These are phyloP conservation scores for Boletus sp. DNA, from an alignment of 768 basidiomycete genomes.

Conservation along the genomic window DNA sequence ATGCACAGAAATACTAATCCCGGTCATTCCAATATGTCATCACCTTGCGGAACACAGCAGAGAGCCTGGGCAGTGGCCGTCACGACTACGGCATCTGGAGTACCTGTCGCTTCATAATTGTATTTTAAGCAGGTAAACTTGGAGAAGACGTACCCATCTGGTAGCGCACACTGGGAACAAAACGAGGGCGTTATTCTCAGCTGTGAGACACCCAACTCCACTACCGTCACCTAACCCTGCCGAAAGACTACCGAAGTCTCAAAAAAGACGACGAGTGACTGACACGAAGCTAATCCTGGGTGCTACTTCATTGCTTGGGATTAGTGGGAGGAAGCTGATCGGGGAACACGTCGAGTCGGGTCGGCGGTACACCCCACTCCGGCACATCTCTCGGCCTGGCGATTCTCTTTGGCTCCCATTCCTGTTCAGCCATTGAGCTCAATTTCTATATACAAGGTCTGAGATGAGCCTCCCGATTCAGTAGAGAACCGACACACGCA, in stretches of 20 bases:
- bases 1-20: neutral
- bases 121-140: neutral
- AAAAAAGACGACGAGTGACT: neutral
- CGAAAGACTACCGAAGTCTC: neutral
- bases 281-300: neutral
- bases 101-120: neutral
- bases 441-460: slow-evolving; percentile 44
- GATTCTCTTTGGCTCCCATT: slow-evolving; percentile 89
- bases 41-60: neutral
- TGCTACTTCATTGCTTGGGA: neutral
- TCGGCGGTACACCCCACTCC: slow-evolving; percentile 88
- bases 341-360: slow-evolving; percentile 31
- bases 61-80: no score
- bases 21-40: neutral
- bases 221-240: neutral
- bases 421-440: slow-evolving; percentile 57
- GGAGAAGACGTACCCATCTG: neutral
- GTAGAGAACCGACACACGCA: slow-evolving; percentile 43
- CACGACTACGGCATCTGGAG: no score
- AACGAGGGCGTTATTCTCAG: no score
- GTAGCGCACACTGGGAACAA: neutral
- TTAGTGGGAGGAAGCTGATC: slow-evolving; percentile 16
- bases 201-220: neutral
- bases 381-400: slow-evolving; percentile 82
- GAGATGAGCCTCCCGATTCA: neutral